These are phyloP conservation scores for Rossbeevera mucosa DNA, from an alignment of 768 basidiomycete species.

Conservation along the genomic window DNA sequence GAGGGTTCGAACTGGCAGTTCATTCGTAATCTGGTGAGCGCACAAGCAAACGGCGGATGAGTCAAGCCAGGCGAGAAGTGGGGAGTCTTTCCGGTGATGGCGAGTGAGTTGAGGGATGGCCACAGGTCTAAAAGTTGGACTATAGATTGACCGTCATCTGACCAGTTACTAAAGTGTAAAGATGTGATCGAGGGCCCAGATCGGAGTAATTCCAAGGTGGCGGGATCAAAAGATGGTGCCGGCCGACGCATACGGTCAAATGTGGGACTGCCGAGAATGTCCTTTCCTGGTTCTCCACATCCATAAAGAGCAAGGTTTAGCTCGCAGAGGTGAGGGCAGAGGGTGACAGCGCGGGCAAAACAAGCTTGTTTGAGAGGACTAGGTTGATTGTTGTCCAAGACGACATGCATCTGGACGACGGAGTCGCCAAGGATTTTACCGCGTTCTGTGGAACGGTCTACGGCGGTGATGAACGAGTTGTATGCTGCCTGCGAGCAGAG, in stretches of 20 bases:
- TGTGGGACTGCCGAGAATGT: constrained; percentile 46
- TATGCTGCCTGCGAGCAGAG: constrained; percentile 52
- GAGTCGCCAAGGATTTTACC: constrained; percentile 50
- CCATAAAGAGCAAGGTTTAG: constrained; percentile 60
- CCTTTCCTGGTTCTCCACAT: constrained; percentile 45
- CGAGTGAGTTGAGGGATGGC: constrained; percentile 52
- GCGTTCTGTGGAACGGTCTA: constrained; percentile 42
- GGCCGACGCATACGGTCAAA: constrained; percentile 44
- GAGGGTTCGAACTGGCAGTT: constrained; percentile 64
- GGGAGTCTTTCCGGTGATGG: constrained; percentile 56
- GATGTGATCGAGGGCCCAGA: constrained; percentile 49
- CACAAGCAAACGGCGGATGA: constrained; percentile 39
- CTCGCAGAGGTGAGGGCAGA: constrained; percentile 56
- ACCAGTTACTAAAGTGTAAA: constrained; percentile 69
- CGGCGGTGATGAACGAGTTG: constrained; percentile 49
- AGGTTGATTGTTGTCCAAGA: constrained; percentile 68
- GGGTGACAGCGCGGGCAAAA: constrained; percentile 53
- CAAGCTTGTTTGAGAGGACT: constrained; percentile 48
- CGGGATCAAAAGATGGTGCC: constrained; percentile 52
- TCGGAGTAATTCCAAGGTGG: constrained; percentile 48
- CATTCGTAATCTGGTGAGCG: constrained; percentile 52
- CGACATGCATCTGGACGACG: constrained; percentile 49
- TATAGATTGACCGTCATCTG: constrained; percentile 53
- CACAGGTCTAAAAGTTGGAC: constrained; percentile 61
- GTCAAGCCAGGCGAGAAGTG: constrained; percentile 39